phyloP scores from a whole-genome alignment of 139 green algal genomes.

The Chloropicon primus region DNA sequence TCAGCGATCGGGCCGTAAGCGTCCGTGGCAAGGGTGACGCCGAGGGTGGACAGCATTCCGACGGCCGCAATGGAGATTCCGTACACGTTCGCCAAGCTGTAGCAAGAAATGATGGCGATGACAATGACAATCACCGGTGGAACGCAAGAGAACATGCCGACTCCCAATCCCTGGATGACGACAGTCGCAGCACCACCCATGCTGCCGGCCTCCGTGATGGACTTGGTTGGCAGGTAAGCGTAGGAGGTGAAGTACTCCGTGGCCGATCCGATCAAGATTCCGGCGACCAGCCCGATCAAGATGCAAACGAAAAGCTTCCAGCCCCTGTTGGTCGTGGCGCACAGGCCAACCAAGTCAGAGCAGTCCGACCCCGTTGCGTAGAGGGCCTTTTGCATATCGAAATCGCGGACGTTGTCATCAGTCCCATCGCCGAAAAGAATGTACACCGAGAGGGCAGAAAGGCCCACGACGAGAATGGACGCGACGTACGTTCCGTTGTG shows the following conservation, averaged over 20 bases:
- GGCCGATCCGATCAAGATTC: background rate
- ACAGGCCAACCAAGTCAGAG: background rate
- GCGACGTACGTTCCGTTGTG: slow-evolving; percentile 24
- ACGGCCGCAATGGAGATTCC: slow-evolving; percentile 31
- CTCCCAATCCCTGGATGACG: slow-evolving; percentile 32
- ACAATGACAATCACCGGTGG: slow-evolving; percentile 27
- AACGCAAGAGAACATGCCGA: slow-evolving; percentile 24
- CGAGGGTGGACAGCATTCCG: slow-evolving; percentile 50
- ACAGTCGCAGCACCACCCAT: slow-evolving; percentile 19
- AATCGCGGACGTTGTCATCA: background rate
- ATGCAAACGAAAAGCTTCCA: slow-evolving; percentile 4
- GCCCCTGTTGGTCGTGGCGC: background rate
- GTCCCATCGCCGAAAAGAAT: slow-evolving; percentile 23
- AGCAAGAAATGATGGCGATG: slow-evolving; percentile 19
- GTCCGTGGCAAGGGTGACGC: slow-evolving; percentile 46
- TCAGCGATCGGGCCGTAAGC: slow-evolving; percentile 55
- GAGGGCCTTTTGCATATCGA: background rate
- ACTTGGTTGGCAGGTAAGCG: background rate
- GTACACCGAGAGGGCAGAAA: slow-evolving; percentile 19
- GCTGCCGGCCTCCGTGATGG: slow-evolving; percentile 22
- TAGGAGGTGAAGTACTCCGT: background rate
- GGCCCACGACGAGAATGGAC: slow-evolving; percentile 17
- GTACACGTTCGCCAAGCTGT: slow-evolving; percentile 27
- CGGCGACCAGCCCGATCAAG: background rate
- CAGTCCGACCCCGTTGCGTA: background rate